phyloP scores from a whole-genome alignment of 441 rosid genomes.

The Gossypium schwendimanii region DNA sequence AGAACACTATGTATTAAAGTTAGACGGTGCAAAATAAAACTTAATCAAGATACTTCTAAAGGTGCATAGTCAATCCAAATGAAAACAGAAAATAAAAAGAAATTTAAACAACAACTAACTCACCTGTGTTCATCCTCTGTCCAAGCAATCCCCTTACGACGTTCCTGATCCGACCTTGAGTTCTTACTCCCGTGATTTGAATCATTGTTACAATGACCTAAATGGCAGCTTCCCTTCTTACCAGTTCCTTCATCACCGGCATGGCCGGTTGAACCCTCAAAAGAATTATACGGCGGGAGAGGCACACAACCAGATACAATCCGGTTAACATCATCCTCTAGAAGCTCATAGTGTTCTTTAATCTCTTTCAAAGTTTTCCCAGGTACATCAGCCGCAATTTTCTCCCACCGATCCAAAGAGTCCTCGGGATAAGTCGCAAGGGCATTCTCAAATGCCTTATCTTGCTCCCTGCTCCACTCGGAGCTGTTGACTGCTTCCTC shows the following conservation, averaged over 20 bases:
- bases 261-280: slow-evolving; percentile 56
- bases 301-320: slow-evolving; percentile 89
- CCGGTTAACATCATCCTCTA: slow-evolving; percentile 65
- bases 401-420: slow-evolving; percentile 67
- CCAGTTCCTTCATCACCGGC: slow-evolving; percentile 65
- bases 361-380: slow-evolving; percentile 80
- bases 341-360: slow-evolving; percentile 71
- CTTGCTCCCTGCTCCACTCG: slow-evolving; percentile 80
- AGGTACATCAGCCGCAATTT: slow-evolving; percentile 70
- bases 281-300: slow-evolving; percentile 58
- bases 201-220: slow-evolving; percentile 47
- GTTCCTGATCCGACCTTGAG: slow-evolving; percentile 87
- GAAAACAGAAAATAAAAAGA: slow-evolving; percentile 12
- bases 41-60: slow-evolving; percentile 8
- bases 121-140: slow-evolving; percentile 98
- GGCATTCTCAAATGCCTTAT: slow-evolving; percentile 88
- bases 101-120: slow-evolving; percentile 11
- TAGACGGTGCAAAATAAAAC: not conserved
- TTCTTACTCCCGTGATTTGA: slow-evolving; percentile 68
- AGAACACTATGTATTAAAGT: slow-evolving; percentile 12
- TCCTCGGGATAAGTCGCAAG: slow-evolving; percentile 62
- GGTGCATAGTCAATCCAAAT: slow-evolving; percentile 7
- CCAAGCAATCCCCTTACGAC: slow-evolving; percentile 98
- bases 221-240: slow-evolving; percentile 48
- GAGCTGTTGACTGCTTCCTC: slow-evolving; percentile 61